Base-by-base conservation (phyloP, 257 asterid genomes). In the Leptodermis oblonga region DNA sequence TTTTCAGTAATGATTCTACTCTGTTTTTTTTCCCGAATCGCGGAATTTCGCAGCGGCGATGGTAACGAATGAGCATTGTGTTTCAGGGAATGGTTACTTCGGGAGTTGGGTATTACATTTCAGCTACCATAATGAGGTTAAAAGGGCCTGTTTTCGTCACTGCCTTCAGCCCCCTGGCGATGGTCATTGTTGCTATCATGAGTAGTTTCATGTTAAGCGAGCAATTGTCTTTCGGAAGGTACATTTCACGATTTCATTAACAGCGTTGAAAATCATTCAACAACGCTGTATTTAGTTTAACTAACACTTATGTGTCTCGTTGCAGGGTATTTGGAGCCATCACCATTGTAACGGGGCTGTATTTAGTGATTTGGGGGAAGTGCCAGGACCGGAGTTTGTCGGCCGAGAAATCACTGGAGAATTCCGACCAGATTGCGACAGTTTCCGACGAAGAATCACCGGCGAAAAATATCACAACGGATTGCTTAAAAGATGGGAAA, bases 71-170 rank as follows among this genome's bases (percentile, higher is more conserved):
- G 11, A 28, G 10, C 12, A 22, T 14, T 7, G 15, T 17, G 12
- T 33, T 82, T 75, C 86, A 90, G 97, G 89, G 89, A 34, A 71
- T 84, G 33, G 34, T 84, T n/a, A 67, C 75, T 67, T 84, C 87
- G 1, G 90, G 87, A 65, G 78, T 82, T 46, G 78, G 75, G 3
- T 85, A 85, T 65, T 85, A 70, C 59, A 69, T 85, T 4, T 82
- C 85, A 15, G 89, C 87, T 43, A 41, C 73, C 20, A 75, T 85
- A 62, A 80, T 84, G 89, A 76, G 73, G 53, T 37, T 5, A 30
- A 84, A 78, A 71, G 87, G 89, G 22, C 89, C 85, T 0, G 79
- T 84, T 49, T 84, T 84, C 17, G 87, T 82, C 26, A 82, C 87
- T 0, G 70, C 85, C 11, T 84, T 84, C 45, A 82, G 65, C 53